Percentiles rank a stretch among this genome's conserved stretches.
Evolutionary conservation across 2,329 filamentous ascomycete species (phyloP).

Genomic region (Peltaster fructicola): DNA sequence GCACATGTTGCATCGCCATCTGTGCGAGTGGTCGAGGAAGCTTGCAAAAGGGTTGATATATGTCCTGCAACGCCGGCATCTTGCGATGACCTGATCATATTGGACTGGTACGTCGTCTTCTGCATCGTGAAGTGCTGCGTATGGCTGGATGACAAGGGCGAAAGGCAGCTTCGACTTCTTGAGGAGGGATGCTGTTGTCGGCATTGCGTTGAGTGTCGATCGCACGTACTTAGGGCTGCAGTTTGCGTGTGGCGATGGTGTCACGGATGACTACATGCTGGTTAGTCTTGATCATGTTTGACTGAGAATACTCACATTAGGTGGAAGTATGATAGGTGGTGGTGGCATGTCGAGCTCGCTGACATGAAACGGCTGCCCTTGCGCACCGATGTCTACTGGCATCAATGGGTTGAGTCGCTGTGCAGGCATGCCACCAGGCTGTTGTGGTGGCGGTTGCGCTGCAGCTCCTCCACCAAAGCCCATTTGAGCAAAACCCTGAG

Average conservation of each 20-base stretch:
- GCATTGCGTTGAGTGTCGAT: conserved; percentile 85
- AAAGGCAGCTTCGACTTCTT: conserved; percentile 97
- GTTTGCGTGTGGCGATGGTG: conserved; percentile 77
- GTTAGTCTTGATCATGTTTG: conserved; percentile 1
- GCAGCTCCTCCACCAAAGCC: conserved; percentile 41
- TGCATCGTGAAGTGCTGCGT: conserved; percentile 77
- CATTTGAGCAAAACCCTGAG: conserved; percentile 68
- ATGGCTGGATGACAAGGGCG: conserved; percentile 89
- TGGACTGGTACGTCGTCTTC: conserved; percentile 85
- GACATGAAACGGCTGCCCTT: conserved; percentile 87
- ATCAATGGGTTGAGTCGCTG: conserved; percentile 69
- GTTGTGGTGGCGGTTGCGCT: conserved; percentile 15
- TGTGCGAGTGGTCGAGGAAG: conserved; percentile 89
- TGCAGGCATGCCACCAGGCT: conserved; percentile 30
- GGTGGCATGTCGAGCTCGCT: conserved; percentile 81
- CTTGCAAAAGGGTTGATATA: conserved; percentile 97
- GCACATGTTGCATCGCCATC: conserved; percentile 99
- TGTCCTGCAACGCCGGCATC: conserved; percentile 84
- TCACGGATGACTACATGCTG: conserved; percentile 51
- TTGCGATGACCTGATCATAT: conserved; percentile 91
- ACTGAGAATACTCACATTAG: conserved; percentile 51
- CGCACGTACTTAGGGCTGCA: conserved; percentile 87
- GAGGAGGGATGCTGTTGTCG: conserved; percentile 76
- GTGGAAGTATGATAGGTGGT: conserved; percentile 74
- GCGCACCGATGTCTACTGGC: conserved; percentile 57